A percentile compares a stretch with the other conserved stretches of the same genome.
These are phyloP conservation scores for Penicillium pancosmium DNA, from an alignment of 495 filamentous ascomycete genomes.

Conservation along the genomic window DNA sequence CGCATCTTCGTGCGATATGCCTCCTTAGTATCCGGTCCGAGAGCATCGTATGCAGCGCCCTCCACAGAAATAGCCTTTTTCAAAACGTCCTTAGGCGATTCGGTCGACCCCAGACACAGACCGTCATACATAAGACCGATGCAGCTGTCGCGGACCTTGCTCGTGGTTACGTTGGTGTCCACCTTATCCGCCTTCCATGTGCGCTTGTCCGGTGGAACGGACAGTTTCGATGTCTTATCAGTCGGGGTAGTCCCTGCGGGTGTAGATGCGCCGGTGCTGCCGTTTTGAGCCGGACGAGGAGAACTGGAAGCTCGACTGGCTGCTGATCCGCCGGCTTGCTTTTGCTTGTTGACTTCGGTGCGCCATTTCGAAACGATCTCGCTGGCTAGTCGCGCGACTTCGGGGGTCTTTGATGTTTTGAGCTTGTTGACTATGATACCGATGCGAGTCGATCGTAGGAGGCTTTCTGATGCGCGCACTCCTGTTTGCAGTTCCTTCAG, in stretches of 20 bases:
- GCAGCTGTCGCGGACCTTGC: conserved; percentile 72
- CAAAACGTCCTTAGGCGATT: conserved; percentile 59
- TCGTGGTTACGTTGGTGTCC: conserved; percentile 68
- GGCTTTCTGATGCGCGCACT: conserved; percentile 81
- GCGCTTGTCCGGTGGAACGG: conserved; percentile 76
- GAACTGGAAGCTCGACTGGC: conserved; percentile 45
- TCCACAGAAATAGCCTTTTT: conserved; percentile 72
- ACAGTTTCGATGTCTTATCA: conserved; percentile 57
- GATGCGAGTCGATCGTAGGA: conserved; percentile 82
- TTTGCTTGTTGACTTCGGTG: conserved; percentile 74
- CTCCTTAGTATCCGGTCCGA: conserved; percentile 66
- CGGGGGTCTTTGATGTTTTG: conserved; percentile 71
- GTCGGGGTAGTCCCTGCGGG: conserved; percentile 45
- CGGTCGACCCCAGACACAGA: conserved; percentile 47
- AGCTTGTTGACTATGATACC: conserved; percentile 87
- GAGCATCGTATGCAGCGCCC: conserved; percentile 64
- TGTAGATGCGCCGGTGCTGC: conserved; percentile 39
- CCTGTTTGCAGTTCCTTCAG: conserved; percentile 77
- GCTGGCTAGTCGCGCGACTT: conserved; percentile 70
- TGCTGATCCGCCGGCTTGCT: conserved; percentile 54
- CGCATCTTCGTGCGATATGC: conserved; percentile 85
- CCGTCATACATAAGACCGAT: conserved; percentile 89
- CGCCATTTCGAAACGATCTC: conserved; percentile 91
- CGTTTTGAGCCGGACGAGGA: conserved; percentile 44
- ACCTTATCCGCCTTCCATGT: conserved; percentile 80